Evolutionary conservation across 148 eudicot genomes (phyloP).

Genomic region (Rhododendron griersonianum): DNA sequence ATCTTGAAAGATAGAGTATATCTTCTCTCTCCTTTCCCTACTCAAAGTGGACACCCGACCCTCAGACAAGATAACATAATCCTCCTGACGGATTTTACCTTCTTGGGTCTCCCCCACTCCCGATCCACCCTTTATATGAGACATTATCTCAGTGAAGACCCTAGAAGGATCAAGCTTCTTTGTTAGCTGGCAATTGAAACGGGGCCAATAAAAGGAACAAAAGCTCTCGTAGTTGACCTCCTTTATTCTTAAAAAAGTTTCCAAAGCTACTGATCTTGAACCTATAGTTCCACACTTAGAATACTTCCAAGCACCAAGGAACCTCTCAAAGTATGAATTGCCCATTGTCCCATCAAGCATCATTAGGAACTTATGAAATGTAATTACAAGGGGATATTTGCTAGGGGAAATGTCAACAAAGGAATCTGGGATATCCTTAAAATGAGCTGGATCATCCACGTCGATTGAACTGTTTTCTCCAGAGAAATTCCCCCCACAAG

Average conservation of each 20-base stretch:
- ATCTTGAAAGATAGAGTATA: slow-evolving; percentile 49
- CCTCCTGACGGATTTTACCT: slow-evolving; percentile 34
- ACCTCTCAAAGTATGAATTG: slow-evolving; percentile 52
- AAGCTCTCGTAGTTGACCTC: slow-evolving; percentile 66
- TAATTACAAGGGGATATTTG: slow-evolving; percentile 60
- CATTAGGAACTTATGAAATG: slow-evolving; percentile 64
- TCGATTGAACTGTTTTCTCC: slow-evolving; percentile 16
- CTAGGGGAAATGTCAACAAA: slow-evolving; percentile 40
- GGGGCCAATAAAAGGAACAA: slow-evolving; percentile 49
- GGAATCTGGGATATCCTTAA: slow-evolving; percentile 58
- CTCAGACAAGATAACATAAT: slow-evolving; percentile 44
- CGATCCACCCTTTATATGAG: slow-evolving; percentile 65
- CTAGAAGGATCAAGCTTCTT: slow-evolving; percentile 66
- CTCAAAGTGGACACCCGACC: slow-evolving; percentile 43
- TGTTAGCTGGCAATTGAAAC: slow-evolving; percentile 47
- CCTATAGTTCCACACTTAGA: slow-evolving; percentile 15
- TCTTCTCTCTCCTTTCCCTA: slow-evolving; percentile 31
- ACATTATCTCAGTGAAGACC: slow-evolving; percentile 71
- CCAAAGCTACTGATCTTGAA: slow-evolving; percentile 30
- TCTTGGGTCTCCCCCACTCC: slow-evolving; percentile 29
- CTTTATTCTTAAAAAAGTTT: slow-evolving; percentile 40
- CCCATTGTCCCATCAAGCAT: slow-evolving; percentile 80
- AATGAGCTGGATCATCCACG: slow-evolving; percentile 35
- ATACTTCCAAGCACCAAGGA: slow-evolving; percentile 17
- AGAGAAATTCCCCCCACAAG: slow-evolving; percentile 27